These are phyloP conservation scores for Wallacemonas collosoma DNA, from an alignment of 208 protist genomes.

Conservation along the genomic window DNA sequence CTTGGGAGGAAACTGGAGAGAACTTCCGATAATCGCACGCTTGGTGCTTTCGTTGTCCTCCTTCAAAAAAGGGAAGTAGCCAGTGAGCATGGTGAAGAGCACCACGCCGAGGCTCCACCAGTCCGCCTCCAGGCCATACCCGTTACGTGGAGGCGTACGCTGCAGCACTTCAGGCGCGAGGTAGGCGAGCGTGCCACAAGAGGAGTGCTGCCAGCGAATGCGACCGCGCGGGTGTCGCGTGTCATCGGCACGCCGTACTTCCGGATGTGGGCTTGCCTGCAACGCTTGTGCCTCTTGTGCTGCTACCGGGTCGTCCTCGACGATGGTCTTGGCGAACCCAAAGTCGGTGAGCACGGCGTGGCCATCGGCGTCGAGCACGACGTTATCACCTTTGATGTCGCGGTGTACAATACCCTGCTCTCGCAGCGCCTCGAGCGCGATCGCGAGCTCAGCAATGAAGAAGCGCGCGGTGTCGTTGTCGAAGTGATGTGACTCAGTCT, in stretches of 20 bases:
- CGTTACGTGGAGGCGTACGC: slow-evolving; percentile 27
- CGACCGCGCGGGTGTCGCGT: slow-evolving; percentile 25
- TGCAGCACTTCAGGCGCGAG: slow-evolving; percentile 85
- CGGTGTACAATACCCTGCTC: slow-evolving; percentile 75
- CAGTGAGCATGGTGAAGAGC: slow-evolving; percentile 73
- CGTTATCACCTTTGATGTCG: slow-evolving; percentile 91
- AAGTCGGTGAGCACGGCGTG: slow-evolving; percentile 87
- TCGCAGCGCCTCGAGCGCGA: slow-evolving; percentile 88
- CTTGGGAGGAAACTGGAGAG: slow-evolving; percentile 55
- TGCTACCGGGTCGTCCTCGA: slow-evolving; percentile 39
- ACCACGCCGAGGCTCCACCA: slow-evolving; percentile 87
- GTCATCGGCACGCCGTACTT: slow-evolving; percentile 33
- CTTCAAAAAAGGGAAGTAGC: slow-evolving; percentile 75
- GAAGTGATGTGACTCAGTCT: slow-evolving; percentile 47
- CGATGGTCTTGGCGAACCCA: slow-evolving; percentile 80
- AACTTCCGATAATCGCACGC: slow-evolving; percentile 39
- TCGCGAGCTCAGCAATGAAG: slow-evolving; percentile 89
- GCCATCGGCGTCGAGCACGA: slow-evolving; percentile 78
- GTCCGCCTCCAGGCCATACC: slow-evolving; percentile 79
- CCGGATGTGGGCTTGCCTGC: neutral
- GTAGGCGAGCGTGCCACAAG: slow-evolving; percentile 90
- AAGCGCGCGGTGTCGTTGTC: slow-evolving; percentile 71
- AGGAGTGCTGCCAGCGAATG: slow-evolving; percentile 52
- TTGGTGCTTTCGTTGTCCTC: slow-evolving; percentile 57
- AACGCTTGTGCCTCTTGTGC: slow-evolving; percentile 31